Conservation (phyloP, 2,329 filamentous ascomycete species). For the Zopfia rhizophila region DNA sequence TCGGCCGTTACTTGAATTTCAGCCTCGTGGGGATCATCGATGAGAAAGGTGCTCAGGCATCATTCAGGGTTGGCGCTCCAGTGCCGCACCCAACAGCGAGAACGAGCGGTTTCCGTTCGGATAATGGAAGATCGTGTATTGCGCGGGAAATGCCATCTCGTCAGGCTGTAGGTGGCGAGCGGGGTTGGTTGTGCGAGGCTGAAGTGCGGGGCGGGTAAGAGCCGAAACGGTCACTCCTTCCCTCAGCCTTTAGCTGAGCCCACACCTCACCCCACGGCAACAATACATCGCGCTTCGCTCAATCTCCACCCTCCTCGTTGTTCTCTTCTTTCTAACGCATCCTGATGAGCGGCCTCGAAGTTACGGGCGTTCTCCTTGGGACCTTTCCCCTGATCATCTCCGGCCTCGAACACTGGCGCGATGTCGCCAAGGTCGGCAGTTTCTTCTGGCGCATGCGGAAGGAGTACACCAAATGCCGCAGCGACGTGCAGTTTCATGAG, state of each 20-base stretch:
- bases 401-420: slow-evolving; percentile 28
- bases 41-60: no score
- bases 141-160: no score
- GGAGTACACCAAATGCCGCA: slow-evolving; percentile 24
- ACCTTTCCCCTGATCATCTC: slow-evolving; percentile 29
- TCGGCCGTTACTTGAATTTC: no score
- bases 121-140: no score
- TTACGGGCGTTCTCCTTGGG: slow-evolving; percentile 30
- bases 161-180: slow-evolving; percentile 30
- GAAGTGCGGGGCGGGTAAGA: not conserved
- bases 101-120: no score
- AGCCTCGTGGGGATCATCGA: no score
- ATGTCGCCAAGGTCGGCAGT: slow-evolving; percentile 26
- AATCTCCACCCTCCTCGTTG: not conserved
- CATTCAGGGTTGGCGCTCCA: no score
- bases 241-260: slow-evolving; percentile 3
- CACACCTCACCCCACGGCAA: not conserved
- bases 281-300: not conserved
- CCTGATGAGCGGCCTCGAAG: slow-evolving; percentile 31
- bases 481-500: slow-evolving; percentile 23
- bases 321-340: not conserved
- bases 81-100: no score
- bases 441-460: slow-evolving; percentile 26
- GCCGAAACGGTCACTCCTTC: no score
- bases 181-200: not conserved